phyloP scores from a whole-genome alignment of 176 grass and related monocot species.

The Tillandsia leiboldiana region DNA sequence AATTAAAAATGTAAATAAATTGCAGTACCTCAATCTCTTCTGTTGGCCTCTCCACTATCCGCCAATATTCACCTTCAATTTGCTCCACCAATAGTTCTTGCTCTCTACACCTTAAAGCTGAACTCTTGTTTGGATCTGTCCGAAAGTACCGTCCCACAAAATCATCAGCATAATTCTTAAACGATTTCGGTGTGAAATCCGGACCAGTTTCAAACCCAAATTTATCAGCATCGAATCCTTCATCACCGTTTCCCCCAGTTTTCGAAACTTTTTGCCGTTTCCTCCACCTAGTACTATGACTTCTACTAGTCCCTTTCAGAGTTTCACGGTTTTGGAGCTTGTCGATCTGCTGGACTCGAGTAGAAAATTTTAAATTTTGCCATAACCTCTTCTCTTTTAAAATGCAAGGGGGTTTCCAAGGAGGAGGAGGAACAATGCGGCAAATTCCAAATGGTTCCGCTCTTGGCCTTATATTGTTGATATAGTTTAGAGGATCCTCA shows the following conservation, averaged over 20 bases:
- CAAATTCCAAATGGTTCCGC: conserved; percentile 85
- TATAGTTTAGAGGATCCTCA: conserved; percentile 82
- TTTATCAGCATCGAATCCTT: conserved; percentile 29
- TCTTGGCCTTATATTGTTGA: conserved; percentile 51
- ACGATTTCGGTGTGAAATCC: conserved; percentile 63
- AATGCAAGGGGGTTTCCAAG: conserved; percentile 79
- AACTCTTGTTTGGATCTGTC: conserved; percentile 26
- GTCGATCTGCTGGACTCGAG: conserved; percentile 67
- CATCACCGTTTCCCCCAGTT: conserved; percentile 31
- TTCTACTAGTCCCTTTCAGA: conserved; percentile 42
- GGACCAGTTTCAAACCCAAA: conserved; percentile 94
- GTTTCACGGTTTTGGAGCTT: conserved; percentile 90
- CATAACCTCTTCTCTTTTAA: conserved; percentile 67
- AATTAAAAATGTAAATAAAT: background rate
- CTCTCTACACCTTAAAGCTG: background rate
- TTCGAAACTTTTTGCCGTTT: conserved; percentile 52
- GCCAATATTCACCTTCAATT: conserved; percentile 90
- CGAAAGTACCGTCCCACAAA: conserved; percentile 74
- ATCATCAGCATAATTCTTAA: conserved; percentile 82
- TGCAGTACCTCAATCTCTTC: conserved; percentile 78
- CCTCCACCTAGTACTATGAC: conserved; percentile 49
- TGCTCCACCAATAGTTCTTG: conserved; percentile 45
- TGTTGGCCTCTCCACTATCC: conserved; percentile 78
- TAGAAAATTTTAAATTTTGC: conserved; percentile 66
- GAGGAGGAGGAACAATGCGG: conserved; percentile 82